Evolutionary conservation across 75 land plant genomes (phyloP).

Genomic region (Picea sitchensis): DNA sequence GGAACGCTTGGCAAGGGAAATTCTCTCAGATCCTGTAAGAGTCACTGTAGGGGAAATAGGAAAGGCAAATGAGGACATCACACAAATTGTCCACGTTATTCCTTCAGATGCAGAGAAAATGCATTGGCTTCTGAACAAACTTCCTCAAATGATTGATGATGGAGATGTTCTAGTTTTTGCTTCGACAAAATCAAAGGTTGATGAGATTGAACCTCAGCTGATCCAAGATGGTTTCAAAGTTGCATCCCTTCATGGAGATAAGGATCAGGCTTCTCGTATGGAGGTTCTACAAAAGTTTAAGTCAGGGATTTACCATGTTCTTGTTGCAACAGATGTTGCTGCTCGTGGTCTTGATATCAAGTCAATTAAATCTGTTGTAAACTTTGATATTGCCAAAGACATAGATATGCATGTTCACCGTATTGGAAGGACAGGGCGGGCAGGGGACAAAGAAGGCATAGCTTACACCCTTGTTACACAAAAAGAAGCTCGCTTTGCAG

Average conservation of each 20-base stretch:
- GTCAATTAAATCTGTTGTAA: slow-evolving; percentile 96
- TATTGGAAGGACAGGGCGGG: slow-evolving; percentile 98
- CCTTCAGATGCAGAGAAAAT: slow-evolving; percentile 92
- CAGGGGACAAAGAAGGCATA: slow-evolving; percentile 97
- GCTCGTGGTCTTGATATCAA: slow-evolving; percentile 98
- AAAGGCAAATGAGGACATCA: slow-evolving; percentile 97
- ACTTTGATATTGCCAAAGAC: slow-evolving; percentile 92
- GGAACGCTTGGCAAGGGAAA: slow-evolving; percentile 87
- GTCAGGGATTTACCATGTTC: slow-evolving; percentile 81
- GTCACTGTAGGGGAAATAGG: slow-evolving; percentile 95
- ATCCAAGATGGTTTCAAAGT: slow-evolving; percentile 65
- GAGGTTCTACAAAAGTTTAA: slow-evolving; percentile 91
- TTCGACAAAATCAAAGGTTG: slow-evolving; percentile 85
- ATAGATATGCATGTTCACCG: slow-evolving; percentile 99
- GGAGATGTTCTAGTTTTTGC: slow-evolving; percentile 97
- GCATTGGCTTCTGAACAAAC: slow-evolving; percentile 85
- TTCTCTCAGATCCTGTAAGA: slow-evolving; percentile 84
- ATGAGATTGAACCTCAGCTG: slow-evolving; percentile 81
- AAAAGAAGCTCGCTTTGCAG: slow-evolving; percentile 95
- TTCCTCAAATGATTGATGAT: slow-evolving; percentile 77
- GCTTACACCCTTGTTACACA: slow-evolving; percentile 93
- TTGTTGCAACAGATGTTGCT: slow-evolving; percentile 98
- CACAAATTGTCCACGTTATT: slow-evolving; percentile 82
- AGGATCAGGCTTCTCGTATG: slow-evolving; percentile 95
- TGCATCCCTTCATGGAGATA: slow-evolving; percentile 98